Percentiles rank a stretch among this genome's conserved stretches.
Conservation (phyloP, 2,329 filamentous ascomycete genomes). For the Triangularia verruculosa region DNA sequence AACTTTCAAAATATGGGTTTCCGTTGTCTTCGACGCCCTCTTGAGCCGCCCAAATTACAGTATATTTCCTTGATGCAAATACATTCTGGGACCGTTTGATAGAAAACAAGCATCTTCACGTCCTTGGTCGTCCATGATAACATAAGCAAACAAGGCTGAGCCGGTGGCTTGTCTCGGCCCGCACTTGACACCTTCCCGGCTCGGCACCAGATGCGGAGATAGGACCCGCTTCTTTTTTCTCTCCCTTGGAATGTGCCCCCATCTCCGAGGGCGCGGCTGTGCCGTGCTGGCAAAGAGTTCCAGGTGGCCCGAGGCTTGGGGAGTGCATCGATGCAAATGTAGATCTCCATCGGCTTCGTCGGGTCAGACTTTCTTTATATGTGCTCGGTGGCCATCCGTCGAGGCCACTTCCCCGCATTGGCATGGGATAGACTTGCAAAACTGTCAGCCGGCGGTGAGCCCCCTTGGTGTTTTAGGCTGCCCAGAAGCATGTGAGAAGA, state of each 20-base stretch:
- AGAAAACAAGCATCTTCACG: not conserved
- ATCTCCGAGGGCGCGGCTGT: not conserved
- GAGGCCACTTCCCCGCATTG: not conserved
- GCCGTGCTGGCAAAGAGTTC: not conserved
- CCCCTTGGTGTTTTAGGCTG: not conserved
- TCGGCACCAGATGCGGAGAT: not conserved
- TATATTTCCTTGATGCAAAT: too few species aligned
- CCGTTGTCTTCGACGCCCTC: too few species aligned
- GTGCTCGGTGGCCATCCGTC: not conserved
- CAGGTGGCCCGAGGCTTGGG: not conserved
- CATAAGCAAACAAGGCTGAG: not conserved
- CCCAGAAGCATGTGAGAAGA: too few species aligned
- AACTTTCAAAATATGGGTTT: too few species aligned
- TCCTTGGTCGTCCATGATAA: not conserved
- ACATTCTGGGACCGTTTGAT: too few species aligned
- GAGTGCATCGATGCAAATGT: not conserved
- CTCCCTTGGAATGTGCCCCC: not conserved
- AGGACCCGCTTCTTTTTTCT: not conserved
- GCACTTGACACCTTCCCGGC: not conserved
- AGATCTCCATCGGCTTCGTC: not conserved
- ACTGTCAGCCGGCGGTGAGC: not conserved
- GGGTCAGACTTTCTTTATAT: not conserved
- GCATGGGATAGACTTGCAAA: not conserved
- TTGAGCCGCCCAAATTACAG: too few species aligned
- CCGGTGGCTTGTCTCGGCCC: not conserved